Evolutionary conservation across 2,329 filamentous ascomycete genomes (phyloP).

Genomic region (Aspergillus ochraceoroseus): DNA sequence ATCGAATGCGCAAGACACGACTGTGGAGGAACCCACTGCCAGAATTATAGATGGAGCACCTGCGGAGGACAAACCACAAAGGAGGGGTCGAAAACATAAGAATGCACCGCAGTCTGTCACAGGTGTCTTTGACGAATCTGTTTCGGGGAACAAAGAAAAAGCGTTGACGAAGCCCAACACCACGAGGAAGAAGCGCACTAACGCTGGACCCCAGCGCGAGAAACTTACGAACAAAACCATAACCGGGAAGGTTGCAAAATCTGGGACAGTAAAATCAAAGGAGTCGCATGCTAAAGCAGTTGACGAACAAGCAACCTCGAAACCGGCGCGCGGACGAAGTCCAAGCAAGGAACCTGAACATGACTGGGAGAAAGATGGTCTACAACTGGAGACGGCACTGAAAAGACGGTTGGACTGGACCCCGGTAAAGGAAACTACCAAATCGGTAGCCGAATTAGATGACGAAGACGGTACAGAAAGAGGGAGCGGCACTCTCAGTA

Average conservation of each 20-base stretch:
- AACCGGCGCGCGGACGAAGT: not conserved
- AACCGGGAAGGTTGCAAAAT: slow-evolving; percentile 37
- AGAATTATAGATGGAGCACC: slow-evolving; percentile 10
- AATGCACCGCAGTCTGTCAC: slow-evolving; percentile 2
- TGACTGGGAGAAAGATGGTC: slow-evolving; percentile 20
- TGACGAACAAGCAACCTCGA: slow-evolving; percentile 2
- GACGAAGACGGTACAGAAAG: slow-evolving; percentile 5
- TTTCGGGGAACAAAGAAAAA: slow-evolving; percentile 15
- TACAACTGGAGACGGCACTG: slow-evolving; percentile 47
- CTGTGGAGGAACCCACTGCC: slow-evolving; percentile 12
- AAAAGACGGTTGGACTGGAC: slow-evolving; percentile 63
- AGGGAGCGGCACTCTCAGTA: slow-evolving; percentile 28
- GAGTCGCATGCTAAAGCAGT: slow-evolving; percentile 14
- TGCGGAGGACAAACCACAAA: slow-evolving; percentile 14
- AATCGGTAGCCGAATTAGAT: slow-evolving; percentile 22
- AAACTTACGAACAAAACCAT: slow-evolving; percentile 33
- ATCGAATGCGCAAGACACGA: slow-evolving; percentile 11
- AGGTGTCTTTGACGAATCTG: slow-evolving; percentile 3
- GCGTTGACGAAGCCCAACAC: slow-evolving; percentile 20
- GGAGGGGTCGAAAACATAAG: slow-evolving; percentile 17
- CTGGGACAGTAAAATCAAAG: slow-evolving; percentile 17
- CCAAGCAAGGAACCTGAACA: slow-evolving; percentile 12
- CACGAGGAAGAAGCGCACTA: slow-evolving; percentile 25
- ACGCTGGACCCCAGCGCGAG: slow-evolving; percentile 24
- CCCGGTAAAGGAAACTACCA: slow-evolving; percentile 49